phyloP scores from a whole-genome alignment of 352 stramenopile species.

The Pythium aristosporum region DNA sequence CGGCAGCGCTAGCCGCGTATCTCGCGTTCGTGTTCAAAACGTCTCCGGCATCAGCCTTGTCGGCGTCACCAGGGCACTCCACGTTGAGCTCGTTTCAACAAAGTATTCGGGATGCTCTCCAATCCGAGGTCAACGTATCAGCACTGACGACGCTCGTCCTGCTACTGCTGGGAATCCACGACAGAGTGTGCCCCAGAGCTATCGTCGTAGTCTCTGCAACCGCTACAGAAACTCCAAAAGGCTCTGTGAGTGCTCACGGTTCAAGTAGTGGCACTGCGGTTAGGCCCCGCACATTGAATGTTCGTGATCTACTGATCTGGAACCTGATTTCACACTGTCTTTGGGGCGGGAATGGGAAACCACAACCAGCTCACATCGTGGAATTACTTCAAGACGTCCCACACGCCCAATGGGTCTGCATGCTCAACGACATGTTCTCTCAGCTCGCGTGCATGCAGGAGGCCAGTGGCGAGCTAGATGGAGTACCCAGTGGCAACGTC shows the following conservation, averaged over 20 bases:
- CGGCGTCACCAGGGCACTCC: neutral
- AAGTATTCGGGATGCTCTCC: constrained; percentile 44
- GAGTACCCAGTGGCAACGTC: neutral
- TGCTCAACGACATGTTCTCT: constrained; percentile 12
- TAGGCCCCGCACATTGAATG: constrained; percentile 1
- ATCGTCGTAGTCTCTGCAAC: neutral
- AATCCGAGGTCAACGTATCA: constrained; percentile 34
- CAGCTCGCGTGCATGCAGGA: neutral
- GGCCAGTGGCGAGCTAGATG: neutral
- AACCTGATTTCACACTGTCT: constrained; percentile 20
- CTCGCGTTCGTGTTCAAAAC: constrained; percentile 47
- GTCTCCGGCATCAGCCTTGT: neutral
- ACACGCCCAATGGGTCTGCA: constrained; percentile 13
- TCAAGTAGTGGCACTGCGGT: neutral
- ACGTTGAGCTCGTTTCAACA: constrained; percentile 24
- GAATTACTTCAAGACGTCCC: constrained; percentile 15
- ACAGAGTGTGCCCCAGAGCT: constrained; percentile 19
- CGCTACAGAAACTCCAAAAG: neutral
- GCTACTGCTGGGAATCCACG: constrained; percentile 24
- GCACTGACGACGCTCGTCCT: constrained; percentile 24
- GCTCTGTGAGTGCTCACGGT: too few relatives aligned
- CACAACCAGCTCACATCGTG: constrained; percentile 4
- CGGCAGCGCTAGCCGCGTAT: constrained; percentile 50
- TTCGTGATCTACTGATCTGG: constrained; percentile 18
- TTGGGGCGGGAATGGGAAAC: neutral